phyloP scores from a whole-genome alignment of 148 eudicot species.

The Dianthus caryophyllus region DNA sequence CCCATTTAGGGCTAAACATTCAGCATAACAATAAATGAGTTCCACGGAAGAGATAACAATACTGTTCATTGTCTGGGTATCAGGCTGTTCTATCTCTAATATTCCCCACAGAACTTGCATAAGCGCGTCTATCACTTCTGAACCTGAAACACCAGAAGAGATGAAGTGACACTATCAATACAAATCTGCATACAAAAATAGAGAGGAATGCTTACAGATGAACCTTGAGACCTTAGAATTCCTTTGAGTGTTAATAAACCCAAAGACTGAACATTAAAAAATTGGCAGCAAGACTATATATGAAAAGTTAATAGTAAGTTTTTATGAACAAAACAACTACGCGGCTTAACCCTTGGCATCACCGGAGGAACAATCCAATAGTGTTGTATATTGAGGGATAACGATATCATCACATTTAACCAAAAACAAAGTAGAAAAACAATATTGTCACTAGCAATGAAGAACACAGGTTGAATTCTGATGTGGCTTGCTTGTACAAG shows the following conservation, averaged over 20 bases:
- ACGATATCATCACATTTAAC: no score
- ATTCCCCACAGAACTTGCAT: conserved; percentile 99
- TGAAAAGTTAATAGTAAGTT: not conserved
- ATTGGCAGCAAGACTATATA: not conserved
- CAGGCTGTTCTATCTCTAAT: conserved; percentile 92
- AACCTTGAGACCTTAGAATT: not conserved
- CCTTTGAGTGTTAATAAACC: not conserved
- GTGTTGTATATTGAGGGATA: no score
- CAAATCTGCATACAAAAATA: conserved; percentile 1
- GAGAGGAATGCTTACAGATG: not conserved
- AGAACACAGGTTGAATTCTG: no score
- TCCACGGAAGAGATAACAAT: conserved; percentile 90
- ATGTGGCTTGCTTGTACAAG: no score
- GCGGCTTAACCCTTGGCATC: no score
- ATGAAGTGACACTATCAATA: not conserved
- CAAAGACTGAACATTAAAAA: not conserved
- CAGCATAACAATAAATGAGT: conserved; percentile 95
- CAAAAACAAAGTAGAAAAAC: no score
- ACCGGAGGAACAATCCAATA: no score
- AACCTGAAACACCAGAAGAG: conserved; percentile 46
- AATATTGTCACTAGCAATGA: no score
- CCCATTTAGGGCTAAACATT: conserved; percentile 84
- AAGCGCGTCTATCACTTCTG: conserved; percentile 88
- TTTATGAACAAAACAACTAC: no score
- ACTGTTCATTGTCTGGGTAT: conserved; percentile 96